Evolutionary conservation across 164 flowering plant species (phyloP), one percentile per base, ranked within the genome.

Genomic region (Aristolochia fimbriata): DNA sequence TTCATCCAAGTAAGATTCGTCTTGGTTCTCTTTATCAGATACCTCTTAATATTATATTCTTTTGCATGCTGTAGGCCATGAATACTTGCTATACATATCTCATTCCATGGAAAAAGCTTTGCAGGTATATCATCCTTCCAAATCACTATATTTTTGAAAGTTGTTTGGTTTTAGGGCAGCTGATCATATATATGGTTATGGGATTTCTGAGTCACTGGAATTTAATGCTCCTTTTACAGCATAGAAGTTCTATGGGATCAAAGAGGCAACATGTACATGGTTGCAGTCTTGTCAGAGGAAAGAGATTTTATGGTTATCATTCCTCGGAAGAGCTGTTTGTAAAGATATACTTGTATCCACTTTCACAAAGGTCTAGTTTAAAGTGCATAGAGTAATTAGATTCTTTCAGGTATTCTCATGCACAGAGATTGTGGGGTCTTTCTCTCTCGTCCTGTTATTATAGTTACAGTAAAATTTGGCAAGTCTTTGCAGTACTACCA

Each of bases 321-420:
- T 64, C 85, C 47, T 63, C 85, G 13, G 99, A 93, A 76, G 97
- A 93, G 71, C 70, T 86, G 15, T 93, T 88, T 80, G 74, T 83
- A 61, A 90, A 88, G 74, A 83, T 93, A 69, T 85, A 82, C 65
- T 78, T 93, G 99, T 93, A 93, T 93, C 99, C 97, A 60, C 56
- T 56, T 22, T 27, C 15, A 10, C 13, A 21, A 15, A 21, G 22
- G n/a, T 8, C 49, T 8, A 25, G n/a, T 23, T 55, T 37, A 67
- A 31, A 43, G 12, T 55, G 24, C 25, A 41, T 24, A 45, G 43
- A 41, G 8, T 43, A 9, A 13, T 31, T 33, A 14, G 6, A 30
- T 15, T 17, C n/a, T 56, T 23, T 56, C 13, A 30, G 43, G 43
- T 7, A 7, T 37, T 37, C 43, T 37, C 43, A 37, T 37, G 4